Conservation (phyloP, 495 filamentous ascomycete species). For the Viridothelium virens region DNA sequence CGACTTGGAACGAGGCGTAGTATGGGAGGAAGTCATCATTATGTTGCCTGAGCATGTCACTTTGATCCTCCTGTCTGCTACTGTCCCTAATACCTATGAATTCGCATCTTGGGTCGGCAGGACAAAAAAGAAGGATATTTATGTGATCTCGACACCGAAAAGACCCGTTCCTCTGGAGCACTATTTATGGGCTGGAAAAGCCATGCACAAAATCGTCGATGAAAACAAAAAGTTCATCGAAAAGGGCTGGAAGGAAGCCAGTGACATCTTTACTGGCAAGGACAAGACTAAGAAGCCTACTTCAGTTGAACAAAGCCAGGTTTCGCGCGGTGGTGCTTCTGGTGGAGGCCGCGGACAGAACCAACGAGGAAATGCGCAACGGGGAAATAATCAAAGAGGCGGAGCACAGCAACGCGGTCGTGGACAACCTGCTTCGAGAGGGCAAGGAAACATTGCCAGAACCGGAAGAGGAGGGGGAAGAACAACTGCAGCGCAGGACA, state of each 20-base stretch:
- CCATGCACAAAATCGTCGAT: constrained; percentile 90
- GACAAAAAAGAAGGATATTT: constrained; percentile 98
- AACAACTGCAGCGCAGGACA: constrained; percentile 83
- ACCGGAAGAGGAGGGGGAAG: constrained; percentile 75
- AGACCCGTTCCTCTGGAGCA: constrained; percentile 92
- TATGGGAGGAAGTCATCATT: constrained; percentile 99
- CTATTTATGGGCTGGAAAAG: constrained; percentile 88
- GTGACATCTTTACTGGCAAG: constrained; percentile 69
- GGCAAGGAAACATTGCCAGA: constrained; percentile 76
- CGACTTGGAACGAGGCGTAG: constrained; percentile 91
- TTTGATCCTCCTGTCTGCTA: constrained; percentile 88
- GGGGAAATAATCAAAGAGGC: constrained; percentile 43
- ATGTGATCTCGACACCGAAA: constrained; percentile 95
- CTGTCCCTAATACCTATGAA: constrained; percentile 93
- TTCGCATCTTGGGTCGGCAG: constrained; percentile 98
- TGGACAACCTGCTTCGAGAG: constrained; percentile 48
- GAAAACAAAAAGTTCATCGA: constrained; percentile 84
- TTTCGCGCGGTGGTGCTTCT: constrained; percentile 21
- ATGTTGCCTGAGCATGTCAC: constrained; percentile 98
- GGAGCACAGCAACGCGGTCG: constrained; percentile 50
- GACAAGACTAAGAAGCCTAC: constrained; percentile 55
- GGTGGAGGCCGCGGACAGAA: constrained; percentile 22
- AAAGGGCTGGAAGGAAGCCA: constrained; percentile 89
- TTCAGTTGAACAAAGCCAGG: constrained; percentile 24
- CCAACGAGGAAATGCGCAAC: constrained; percentile 35